phyloP scores from a whole-genome alignment of 208 protist species.

The Acanthamoeba culbertsoni region DNA sequence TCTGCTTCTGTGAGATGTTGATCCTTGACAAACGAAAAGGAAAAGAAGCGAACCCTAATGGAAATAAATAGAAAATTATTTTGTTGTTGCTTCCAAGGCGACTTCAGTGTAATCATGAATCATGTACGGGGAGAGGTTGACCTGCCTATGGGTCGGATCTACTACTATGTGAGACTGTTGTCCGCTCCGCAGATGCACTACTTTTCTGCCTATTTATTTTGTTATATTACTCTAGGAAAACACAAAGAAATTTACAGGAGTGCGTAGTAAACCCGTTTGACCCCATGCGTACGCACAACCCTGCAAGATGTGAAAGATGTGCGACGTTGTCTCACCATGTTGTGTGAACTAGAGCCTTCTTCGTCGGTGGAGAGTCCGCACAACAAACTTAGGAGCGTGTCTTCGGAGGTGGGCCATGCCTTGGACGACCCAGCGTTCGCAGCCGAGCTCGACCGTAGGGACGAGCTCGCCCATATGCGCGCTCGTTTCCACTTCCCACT shows the following conservation, averaged over 20 bases:
- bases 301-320: too few relatives aligned
- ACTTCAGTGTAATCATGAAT: background rate
- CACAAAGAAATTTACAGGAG: background rate
- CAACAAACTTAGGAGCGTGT: background rate
- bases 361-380: background rate
- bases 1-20: background rate
- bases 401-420: background rate
- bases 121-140: background rate
- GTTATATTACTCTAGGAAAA: background rate
- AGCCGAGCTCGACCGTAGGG: constrained; percentile 81
- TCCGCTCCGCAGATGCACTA: too few relatives aligned
- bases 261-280: too few relatives aligned
- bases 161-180: too few relatives aligned
- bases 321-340: too few relatives aligned
- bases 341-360: too few relatives aligned
- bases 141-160: background rate
- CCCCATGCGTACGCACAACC: too few relatives aligned
- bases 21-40: background rate
- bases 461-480: constrained; percentile 83
- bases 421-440: constrained; percentile 83
- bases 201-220: background rate
- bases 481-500: constrained; percentile 80
- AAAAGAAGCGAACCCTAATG: background rate
- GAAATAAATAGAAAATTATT: too few relatives aligned
- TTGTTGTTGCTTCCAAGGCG: too few relatives aligned